Base-by-base conservation (phyloP, 768 basidiomycete species). In the Pulveroboletus sp. region DNA sequence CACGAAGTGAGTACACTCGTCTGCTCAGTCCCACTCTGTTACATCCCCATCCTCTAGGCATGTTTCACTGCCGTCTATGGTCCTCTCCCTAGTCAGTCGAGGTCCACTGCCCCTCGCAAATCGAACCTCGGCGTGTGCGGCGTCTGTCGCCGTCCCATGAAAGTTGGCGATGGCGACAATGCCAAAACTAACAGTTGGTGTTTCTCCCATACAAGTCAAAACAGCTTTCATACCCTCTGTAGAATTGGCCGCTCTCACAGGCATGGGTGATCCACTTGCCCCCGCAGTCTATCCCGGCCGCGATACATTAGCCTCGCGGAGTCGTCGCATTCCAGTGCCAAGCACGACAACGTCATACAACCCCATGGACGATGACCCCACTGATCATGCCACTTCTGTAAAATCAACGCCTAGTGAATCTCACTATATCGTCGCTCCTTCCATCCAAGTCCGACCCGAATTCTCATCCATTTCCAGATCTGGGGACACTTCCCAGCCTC, bases 11-110 rank as follows among this genome's bases (percentile, higher is more conserved):
- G 74, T 45, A 5, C 11, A 2, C 31, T 26, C 14, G 38, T 39
- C 33, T 7, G 2, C 31, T 13, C 15, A 1, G 11, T 36, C 37
- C 38, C 45, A 9, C 46, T 52, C 42, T 44, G 18, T 58, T 45
- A 21, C 43, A 51, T 17, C 50, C 43, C 49, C 18, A 1, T 28
- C 38, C n/a, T 37, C 15, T 46, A 95, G 89, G 95, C 93, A 14
- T 99, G 96, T 69, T 98, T 97, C 67, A 89, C 84, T 14, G 92
- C 93, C 6, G 95, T 98, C 5, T 99, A 99, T 68, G 95, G 94
- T 13, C 90, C 90, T 6, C 84, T 87, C 10, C 83, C 85, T 13
- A 77, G 67, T 51, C 77, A 79, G 58, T 74, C 72, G 31, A 79
- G 72, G 59, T 70, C 76, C 43, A 66, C 82, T 45, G 66, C 80